Percentiles rank a stretch among this genome's conserved stretches.
These are phyloP conservation scores for Daucus carota DNA, from an alignment of 129 eudicot genomes.

Conservation along the genomic window DH1_v3.0 NC_030386.2:22182001-22182500, in stretches of 20 bases:
- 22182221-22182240: neutral
- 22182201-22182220: neutral
- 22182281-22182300: neutral
- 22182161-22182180: conserved; percentile 21
- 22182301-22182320: neutral
- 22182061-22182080: conserved; percentile 24
- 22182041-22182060: conserved; percentile 7
- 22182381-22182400: neutral
- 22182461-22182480: neutral
- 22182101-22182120: conserved; percentile 20
- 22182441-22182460: neutral
- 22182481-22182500: neutral
- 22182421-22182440: neutral
- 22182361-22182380: neutral
- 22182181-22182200: neutral
- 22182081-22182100: conserved; percentile 6
- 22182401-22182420: neutral
- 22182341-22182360: neutral
- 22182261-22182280: neutral
- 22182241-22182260: neutral
- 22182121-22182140: conserved; percentile 6
- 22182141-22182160: conserved; percentile 11
- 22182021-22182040: conserved; percentile 28
- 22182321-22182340: neutral
- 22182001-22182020: conserved; percentile 35